These are phyloP conservation scores for Taiwanofungus camphoratus DNA, from an alignment of 1,284 basidiomycete species.

Conservation along the genomic window DNA sequence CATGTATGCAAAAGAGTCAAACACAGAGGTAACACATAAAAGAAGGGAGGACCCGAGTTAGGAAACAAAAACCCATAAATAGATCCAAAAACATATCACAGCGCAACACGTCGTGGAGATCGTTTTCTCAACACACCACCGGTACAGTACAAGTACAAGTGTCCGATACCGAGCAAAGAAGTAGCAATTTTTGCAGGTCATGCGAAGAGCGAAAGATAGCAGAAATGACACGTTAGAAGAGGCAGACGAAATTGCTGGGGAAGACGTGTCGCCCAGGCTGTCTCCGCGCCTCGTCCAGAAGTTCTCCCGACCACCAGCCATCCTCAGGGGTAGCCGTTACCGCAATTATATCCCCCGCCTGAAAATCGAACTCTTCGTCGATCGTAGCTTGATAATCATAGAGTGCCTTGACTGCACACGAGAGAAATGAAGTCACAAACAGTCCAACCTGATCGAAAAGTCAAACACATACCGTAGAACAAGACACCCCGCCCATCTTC, in stretches of 20 bases:
- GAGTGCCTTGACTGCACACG: constrained; percentile 73
- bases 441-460: neutral
- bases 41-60: too few relatives aligned
- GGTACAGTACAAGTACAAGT: too few relatives aligned
- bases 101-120: too few relatives aligned
- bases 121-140: too few relatives aligned
- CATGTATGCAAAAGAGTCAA: too few relatives aligned
- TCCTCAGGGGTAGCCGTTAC: constrained; percentile 90
- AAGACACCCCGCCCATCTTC: constrained; percentile 75
- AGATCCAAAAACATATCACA: too few relatives aligned
- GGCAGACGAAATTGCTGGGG: constrained; percentile 87
- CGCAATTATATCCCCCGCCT: constrained; percentile 87
- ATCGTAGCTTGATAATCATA: constrained; percentile 89
- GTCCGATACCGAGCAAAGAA: too few relatives aligned
- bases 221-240: too few relatives aligned
- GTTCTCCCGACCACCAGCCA: constrained; percentile 88
- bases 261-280: constrained; percentile 80
- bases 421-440: constrained; percentile 9
- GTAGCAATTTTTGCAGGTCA: too few relatives aligned
- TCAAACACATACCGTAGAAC: constrained; percentile 74
- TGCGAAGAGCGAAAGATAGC: too few relatives aligned
- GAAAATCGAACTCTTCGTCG: constrained; percentile 89
- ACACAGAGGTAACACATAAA: too few relatives aligned
- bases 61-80: too few relatives aligned
- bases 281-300: constrained; percentile 81